Evolutionary conservation across 495 filamentous ascomycete species (phyloP).

Genomic region (Viridothelium virens): DNA sequence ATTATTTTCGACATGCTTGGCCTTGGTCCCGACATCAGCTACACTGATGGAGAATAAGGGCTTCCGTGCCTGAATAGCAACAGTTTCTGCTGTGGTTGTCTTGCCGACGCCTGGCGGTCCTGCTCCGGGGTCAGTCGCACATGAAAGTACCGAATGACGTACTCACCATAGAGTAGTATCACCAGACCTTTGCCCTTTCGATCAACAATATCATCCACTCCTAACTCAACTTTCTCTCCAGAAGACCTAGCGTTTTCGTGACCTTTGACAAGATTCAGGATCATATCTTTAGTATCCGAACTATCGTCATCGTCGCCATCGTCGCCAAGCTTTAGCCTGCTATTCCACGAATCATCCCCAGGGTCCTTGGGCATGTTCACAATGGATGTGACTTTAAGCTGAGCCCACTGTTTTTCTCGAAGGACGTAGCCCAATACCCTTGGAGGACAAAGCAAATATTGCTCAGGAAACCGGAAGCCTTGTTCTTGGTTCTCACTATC

Average conservation of each 20-base stretch:
- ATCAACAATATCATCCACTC: slow-evolving; percentile 21
- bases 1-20: slow-evolving; percentile 26
- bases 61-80: slow-evolving; percentile 24
- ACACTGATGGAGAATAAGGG: slow-evolving; percentile 28
- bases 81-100: slow-evolving; percentile 18
- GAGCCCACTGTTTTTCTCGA: slow-evolving; percentile 29
- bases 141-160: too few relatives aligned
- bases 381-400: slow-evolving; percentile 21
- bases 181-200: slow-evolving; percentile 30
- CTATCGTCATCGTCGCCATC: slow-evolving; percentile 18
- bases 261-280: slow-evolving; percentile 18
- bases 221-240: background rate
- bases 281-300: slow-evolving; percentile 18
- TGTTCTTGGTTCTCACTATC: background rate
- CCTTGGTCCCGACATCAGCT: slow-evolving; percentile 24
- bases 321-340: slow-evolving; percentile 12
- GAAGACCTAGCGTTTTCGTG: slow-evolving; percentile 15
- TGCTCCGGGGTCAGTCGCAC: too few relatives aligned
- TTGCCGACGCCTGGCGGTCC: background rate
- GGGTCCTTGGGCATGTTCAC: slow-evolving; percentile 12
- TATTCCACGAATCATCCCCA: slow-evolving; percentile 1
- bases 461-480: slow-evolving; percentile 15
- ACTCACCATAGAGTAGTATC: slow-evolving; percentile 25
- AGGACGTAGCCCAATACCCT: slow-evolving; percentile 30
- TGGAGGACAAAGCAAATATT: slow-evolving; percentile 31